A percentile compares a stretch with the other conserved stretches of the same genome.
phyloP scores from a whole-genome alignment of 441 rosid species.

The Corymbia citriodora region DNA sequence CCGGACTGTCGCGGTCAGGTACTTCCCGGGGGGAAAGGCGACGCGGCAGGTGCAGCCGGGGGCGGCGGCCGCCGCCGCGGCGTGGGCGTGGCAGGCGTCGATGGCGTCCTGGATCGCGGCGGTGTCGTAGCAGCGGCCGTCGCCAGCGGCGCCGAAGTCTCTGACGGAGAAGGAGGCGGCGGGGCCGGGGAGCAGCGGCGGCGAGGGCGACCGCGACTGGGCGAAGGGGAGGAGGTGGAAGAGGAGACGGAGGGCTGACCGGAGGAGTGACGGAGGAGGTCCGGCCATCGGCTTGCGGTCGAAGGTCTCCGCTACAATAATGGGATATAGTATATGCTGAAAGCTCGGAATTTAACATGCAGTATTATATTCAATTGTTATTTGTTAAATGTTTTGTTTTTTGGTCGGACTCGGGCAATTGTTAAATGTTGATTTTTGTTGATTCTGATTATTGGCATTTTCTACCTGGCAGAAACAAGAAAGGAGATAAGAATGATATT shows the following conservation, averaged over 20 bases:
- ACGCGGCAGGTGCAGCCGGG: slow-evolving; percentile 39
- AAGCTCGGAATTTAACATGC: background rate
- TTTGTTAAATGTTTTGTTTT: too few relatives aligned
- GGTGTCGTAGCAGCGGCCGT: slow-evolving; percentile 69
- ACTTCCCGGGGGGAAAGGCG: slow-evolving; percentile 60
- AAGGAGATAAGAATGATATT: background rate
- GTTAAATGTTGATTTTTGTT: background rate
- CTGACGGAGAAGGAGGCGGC: slow-evolving; percentile 26
- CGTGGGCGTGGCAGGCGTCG: slow-evolving; percentile 44
- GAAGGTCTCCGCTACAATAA: background rate
- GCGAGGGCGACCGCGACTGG: slow-evolving; percentile 25
- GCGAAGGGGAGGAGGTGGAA: background rate
- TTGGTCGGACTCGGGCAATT: too few relatives aligned
- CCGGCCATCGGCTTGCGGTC: background rate
- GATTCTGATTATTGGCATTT: background rate
- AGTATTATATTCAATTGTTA: too few relatives aligned
- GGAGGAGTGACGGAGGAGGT: background rate
- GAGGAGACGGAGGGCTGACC: background rate
- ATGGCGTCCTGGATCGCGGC: slow-evolving; percentile 67
- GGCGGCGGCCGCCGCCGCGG: slow-evolving; percentile 11
- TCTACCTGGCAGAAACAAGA: background rate
- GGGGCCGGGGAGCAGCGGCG: background rate
- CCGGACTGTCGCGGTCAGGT: slow-evolving; percentile 65
- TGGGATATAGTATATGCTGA: background rate
- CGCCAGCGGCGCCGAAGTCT: slow-evolving; percentile 76